Evolutionary conservation across 2,329 filamentous ascomycete genomes (phyloP).

Genomic region (Cladosporium cucumerinum): DNA sequence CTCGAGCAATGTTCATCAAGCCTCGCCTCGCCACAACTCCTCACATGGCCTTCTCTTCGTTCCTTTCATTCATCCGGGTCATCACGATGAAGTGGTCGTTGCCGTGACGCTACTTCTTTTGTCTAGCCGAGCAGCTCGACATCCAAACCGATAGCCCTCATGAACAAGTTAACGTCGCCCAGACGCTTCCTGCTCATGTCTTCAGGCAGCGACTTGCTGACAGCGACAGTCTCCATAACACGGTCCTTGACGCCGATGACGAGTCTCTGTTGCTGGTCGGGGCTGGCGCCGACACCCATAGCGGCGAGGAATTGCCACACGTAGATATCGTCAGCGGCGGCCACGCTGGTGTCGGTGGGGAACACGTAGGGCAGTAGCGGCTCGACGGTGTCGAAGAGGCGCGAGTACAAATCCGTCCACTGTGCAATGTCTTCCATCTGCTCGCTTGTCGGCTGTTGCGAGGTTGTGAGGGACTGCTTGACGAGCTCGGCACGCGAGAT

Average conservation of each 20-base stretch:
- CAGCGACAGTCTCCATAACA: constrained; percentile 88
- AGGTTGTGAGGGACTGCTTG: constrained; percentile 72
- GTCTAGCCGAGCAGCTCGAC: constrained; percentile 67
- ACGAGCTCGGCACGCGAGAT: constrained; percentile 90
- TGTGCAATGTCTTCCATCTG: constrained; percentile 65
- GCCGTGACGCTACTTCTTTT: not conserved
- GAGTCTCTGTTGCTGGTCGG: constrained; percentile 90
- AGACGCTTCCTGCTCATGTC: constrained; percentile 81
- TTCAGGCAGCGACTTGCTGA: constrained; percentile 83
- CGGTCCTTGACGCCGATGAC: constrained; percentile 96
- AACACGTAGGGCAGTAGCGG: constrained; percentile 81
- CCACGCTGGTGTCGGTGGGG: constrained; percentile 80
- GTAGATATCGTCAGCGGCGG: constrained; percentile 72
- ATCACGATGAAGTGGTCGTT: not conserved
- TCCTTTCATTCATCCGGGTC: not conserved
- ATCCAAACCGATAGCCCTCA: constrained; percentile 97
- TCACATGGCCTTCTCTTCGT: not conserved
- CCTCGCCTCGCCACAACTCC: not conserved
- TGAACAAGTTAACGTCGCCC: constrained; percentile 94
- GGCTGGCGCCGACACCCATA: constrained; percentile 87
- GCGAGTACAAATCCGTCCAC: constrained; percentile 80
- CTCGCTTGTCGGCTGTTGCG: constrained; percentile 53
- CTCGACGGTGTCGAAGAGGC: constrained; percentile 83
- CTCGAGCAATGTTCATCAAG: constrained; percentile 17
- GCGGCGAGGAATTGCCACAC: constrained; percentile 98